Evolutionary conservation across 2,329 filamentous ascomycete species (phyloP).

Genomic region (Trichoderma harzianum): DNA sequence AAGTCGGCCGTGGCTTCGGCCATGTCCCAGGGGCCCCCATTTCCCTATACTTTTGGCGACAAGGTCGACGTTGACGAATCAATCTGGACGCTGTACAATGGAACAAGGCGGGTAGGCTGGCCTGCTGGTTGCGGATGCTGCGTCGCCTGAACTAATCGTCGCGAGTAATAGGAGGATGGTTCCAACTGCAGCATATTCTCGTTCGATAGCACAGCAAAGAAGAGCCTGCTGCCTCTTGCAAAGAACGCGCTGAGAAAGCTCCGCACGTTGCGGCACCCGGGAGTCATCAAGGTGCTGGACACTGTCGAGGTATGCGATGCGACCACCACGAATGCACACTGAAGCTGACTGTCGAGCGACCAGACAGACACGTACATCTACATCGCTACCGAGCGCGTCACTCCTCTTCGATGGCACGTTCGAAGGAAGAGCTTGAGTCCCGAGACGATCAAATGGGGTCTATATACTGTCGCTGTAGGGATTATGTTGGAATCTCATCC

Average conservation of each 20-base stretch:
- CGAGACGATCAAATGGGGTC: conserved; percentile 95
- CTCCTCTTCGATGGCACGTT: conserved; percentile 84
- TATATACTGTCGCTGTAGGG: conserved; percentile 77
- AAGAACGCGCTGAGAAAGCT: conserved; percentile 93
- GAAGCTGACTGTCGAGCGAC: conserved; percentile 24
- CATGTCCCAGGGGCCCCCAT: conserved; percentile 90
- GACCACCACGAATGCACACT: background rate
- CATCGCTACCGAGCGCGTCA: conserved; percentile 87
- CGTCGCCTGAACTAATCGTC: background rate
- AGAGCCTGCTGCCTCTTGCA: conserved; percentile 76
- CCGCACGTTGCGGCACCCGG: conserved; percentile 87
- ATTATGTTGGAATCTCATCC: too few relatives aligned
- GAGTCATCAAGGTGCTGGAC: conserved; percentile 89
- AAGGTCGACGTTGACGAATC: conserved; percentile 88
- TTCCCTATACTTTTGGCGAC: conserved; percentile 91
- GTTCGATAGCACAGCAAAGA: conserved; percentile 83
- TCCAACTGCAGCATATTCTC: conserved; percentile 96
- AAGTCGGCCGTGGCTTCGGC: conserved; percentile 97
- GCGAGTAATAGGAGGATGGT: conserved; percentile 69
- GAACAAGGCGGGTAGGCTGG: conserved; percentile 72
- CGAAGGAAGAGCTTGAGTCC: conserved; percentile 82
- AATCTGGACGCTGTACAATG: conserved; percentile 95
- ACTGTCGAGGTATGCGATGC: conserved; percentile 72
- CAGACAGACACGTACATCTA: conserved; percentile 94
- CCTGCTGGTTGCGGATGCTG: background rate